Conservation (phyloP, 1,284 basidiomycete genomes). For the Cystobasidium pallidum region DNA sequence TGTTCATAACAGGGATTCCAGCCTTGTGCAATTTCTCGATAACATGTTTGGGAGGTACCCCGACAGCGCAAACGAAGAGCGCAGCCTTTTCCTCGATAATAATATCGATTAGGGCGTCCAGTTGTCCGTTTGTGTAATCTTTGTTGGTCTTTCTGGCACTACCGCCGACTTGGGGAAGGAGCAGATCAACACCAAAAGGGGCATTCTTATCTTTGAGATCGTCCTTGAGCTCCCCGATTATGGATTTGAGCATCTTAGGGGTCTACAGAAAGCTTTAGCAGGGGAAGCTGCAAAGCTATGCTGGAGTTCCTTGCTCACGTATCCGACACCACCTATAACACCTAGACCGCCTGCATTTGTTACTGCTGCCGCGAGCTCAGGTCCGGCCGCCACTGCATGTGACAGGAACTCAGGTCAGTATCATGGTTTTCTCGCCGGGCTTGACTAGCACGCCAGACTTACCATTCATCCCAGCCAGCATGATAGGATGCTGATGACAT, state of each 20-base stretch:
- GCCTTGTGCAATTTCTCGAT: slow-evolving; percentile 78
- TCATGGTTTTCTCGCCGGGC: neutral
- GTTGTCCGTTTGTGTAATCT: slow-evolving; percentile 46
- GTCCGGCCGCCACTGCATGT: slow-evolving; percentile 62
- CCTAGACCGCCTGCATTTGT: slow-evolving; percentile 81
- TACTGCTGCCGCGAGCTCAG: slow-evolving; percentile 80
- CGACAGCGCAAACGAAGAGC: slow-evolving; percentile 84
- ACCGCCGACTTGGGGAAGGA: slow-evolving; percentile 72
- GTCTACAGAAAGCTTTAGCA: slow-evolving; percentile 32
- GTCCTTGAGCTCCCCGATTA: slow-evolving; percentile 74
- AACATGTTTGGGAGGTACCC: slow-evolving; percentile 74
- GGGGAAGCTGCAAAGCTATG: no score
- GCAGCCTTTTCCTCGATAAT: slow-evolving; percentile 81
- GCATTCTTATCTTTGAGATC: slow-evolving; percentile 64
- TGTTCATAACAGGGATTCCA: slow-evolving; percentile 81
- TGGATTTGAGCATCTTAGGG: slow-evolving; percentile 57
- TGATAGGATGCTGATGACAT: slow-evolving; percentile 70
- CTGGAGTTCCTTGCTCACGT: slow-evolving; percentile 67
- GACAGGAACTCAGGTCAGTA: neutral
- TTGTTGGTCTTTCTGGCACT: slow-evolving; percentile 46
- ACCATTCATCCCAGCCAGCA: slow-evolving; percentile 69
- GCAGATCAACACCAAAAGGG: slow-evolving; percentile 83
- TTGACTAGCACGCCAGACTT: neutral
- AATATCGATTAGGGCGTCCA: slow-evolving; percentile 75
- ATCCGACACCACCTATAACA: slow-evolving; percentile 82